Conservation (phyloP, 2,329 filamentous ascomycete genomes). For the Bertia moriformis region DNA sequence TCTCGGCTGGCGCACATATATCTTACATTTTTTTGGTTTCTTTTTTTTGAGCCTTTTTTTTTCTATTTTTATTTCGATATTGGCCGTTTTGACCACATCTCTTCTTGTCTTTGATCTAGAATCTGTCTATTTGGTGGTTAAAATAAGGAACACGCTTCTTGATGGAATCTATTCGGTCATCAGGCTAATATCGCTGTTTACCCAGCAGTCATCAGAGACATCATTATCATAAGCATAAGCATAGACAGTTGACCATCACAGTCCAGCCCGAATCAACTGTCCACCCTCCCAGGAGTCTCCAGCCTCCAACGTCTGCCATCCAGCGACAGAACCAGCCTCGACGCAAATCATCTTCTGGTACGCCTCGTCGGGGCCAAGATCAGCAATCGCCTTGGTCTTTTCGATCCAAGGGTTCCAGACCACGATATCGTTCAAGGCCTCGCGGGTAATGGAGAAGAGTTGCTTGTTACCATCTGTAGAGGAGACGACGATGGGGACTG, state of each 20-base stretch:
- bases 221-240: neutral
- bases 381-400: slow-evolving; percentile 47
- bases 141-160: too few relatives aligned
- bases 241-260: neutral
- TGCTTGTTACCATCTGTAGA: slow-evolving; percentile 31
- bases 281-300: slow-evolving; percentile 15
- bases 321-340: slow-evolving; percentile 46
- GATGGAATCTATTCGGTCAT: too few relatives aligned
- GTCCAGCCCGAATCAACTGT: slow-evolving; percentile 2
- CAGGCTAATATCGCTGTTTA: too few relatives aligned
- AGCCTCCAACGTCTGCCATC: slow-evolving; percentile 47
- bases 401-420: slow-evolving; percentile 59
- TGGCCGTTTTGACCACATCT: too few relatives aligned
- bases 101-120: too few relatives aligned
- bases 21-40: too few relatives aligned
- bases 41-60: too few relatives aligned
- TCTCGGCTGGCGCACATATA: too few relatives aligned
- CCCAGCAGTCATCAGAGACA: too few relatives aligned
- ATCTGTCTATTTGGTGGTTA: too few relatives aligned
- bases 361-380: slow-evolving; percentile 50
- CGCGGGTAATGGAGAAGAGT: slow-evolving; percentile 42
- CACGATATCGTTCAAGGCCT: slow-evolving; percentile 46
- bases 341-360: slow-evolving; percentile 57
- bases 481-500: slow-evolving; percentile 21
- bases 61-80: too few relatives aligned